Conservation (phyloP, 2,329 filamentous ascomycete species). For the Colletotrichum australisinense region DNA sequence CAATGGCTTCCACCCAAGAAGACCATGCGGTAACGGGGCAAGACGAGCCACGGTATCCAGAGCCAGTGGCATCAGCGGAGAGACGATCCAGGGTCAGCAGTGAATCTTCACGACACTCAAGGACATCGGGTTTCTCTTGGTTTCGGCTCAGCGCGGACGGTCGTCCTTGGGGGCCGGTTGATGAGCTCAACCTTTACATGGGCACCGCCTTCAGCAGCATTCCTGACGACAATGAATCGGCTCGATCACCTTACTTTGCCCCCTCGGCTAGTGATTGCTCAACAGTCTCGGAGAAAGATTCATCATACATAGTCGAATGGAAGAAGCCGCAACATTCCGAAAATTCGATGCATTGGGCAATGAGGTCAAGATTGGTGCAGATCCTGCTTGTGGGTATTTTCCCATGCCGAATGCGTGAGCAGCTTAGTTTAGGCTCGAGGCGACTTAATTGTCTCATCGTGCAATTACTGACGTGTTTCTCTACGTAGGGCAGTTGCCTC, state of each 20-base stretch:
- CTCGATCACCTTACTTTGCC: background rate
- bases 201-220: constrained; percentile 30
- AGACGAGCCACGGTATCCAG: constrained; percentile 9
- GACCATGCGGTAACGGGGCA: background rate
- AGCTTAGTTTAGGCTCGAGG: background rate
- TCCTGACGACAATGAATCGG: constrained; percentile 9
- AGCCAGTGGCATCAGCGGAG: background rate
- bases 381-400: constrained; percentile 24
- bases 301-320: constrained; percentile 1
- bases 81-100: background rate
- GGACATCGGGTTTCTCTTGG: constrained; percentile 28
- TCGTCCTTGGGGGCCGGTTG: constrained; percentile 21
- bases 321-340: constrained; percentile 3
- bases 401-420: constrained; percentile 22
- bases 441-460: background rate
- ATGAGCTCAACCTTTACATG: constrained; percentile 30
- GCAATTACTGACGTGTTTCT: background rate
- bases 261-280: background rate
- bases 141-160: constrained; percentile 18
- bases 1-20: constrained; percentile 2
- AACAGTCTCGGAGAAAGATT: background rate
- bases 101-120: background rate
- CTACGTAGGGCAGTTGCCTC: constrained; percentile 2
- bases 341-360: constrained; percentile 12
- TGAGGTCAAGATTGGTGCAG: constrained; percentile 18